Evolutionary conservation across 202 grass and related monocot genomes (phyloP).

Genomic region (Eragrostis tef): DNA sequence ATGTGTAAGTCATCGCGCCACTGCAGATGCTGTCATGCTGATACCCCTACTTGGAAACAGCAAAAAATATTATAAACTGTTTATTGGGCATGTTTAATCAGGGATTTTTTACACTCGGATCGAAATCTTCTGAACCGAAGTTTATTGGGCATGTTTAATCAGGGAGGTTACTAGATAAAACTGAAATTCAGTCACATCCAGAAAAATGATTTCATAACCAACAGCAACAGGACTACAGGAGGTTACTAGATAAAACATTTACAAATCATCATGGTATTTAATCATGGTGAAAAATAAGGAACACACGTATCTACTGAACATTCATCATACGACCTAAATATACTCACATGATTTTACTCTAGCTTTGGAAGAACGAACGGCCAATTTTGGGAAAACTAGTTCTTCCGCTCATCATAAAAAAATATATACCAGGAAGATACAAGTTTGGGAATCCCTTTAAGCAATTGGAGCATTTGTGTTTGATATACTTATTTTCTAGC

Average conservation of each 20-base stretch:
- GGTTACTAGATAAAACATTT: slow-evolving; percentile 5
- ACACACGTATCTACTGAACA: slow-evolving; percentile 18
- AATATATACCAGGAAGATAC: no score
- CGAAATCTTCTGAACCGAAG: not conserved
- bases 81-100: slow-evolving; percentile 6
- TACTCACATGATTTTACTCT: not conserved
- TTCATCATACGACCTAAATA: not conserved
- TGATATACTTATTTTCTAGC: no score
- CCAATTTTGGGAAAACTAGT: no score
- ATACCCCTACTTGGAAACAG: no score
- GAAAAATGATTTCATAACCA: slow-evolving; percentile 27
- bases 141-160: not conserved
- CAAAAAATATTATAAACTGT: no score
- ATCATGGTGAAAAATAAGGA: not conserved
- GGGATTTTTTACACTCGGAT: no score
- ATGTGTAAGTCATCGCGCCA: slow-evolving; percentile 41
- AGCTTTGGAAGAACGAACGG: no score
- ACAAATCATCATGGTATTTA: not conserved
- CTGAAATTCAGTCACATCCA: not conserved
- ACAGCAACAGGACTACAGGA: not conserved
- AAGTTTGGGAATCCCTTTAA: no score
- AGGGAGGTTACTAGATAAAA: not conserved
- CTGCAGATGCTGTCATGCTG: not conserved
- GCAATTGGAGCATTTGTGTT: no score
- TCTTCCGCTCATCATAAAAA: no score